Base-by-base conservation (phyloP, 2,329 filamentous ascomycete genomes). In the Nannizziopsis barbatae region DNA sequence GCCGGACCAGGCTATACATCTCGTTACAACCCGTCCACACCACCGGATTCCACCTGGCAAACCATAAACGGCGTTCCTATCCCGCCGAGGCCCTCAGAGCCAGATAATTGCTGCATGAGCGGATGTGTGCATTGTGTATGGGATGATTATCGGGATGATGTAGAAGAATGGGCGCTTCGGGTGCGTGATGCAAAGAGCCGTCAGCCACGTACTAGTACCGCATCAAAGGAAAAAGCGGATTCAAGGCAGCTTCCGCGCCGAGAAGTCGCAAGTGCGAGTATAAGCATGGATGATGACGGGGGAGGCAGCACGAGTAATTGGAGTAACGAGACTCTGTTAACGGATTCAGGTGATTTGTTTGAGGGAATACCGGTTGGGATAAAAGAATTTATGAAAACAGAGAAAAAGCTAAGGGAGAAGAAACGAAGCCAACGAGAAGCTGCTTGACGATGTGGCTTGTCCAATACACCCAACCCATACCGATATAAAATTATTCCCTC, bases 71-170 rank as follows among this genome's bases (percentile, higher is more conserved):
- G 89, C 2, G 76, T 96, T 1, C 68, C 79, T 14, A 83, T 96
- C 3, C 92, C 92, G 1, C 89, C 88, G 0, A 77, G 78, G 42
- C 92, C 92, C 1, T 75, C 80, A 42, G 90, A 98, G 67, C 92
- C 92, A 2, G 92, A 96, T 60, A 95, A 98, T 62, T 98, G 92
- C 75, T 98, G 92, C 68, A 98, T 98, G 92, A 92, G 86, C 61
- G 92, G 92, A 2, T 98, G 92, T 63, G 90, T 95, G 42, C 89
- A 96, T 65, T 98, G 92, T 65, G 92, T 96, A 2, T 96, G 89
- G 89, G 89, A 95, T 58, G 74, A 80, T 46, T 96, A 82, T 66
- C 77, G 89, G 7, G 90, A 98, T 56, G 92, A 96, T 45, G 75
- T 96, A 67, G 89, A 96, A 65, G 84, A 86, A 50, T 96, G 88